A percentile compares a stretch with the other conserved stretches of the same genome.
phyloP scores from a whole-genome alignment of 768 basidiomycete species.

The Tulasnella sp. region DNA sequence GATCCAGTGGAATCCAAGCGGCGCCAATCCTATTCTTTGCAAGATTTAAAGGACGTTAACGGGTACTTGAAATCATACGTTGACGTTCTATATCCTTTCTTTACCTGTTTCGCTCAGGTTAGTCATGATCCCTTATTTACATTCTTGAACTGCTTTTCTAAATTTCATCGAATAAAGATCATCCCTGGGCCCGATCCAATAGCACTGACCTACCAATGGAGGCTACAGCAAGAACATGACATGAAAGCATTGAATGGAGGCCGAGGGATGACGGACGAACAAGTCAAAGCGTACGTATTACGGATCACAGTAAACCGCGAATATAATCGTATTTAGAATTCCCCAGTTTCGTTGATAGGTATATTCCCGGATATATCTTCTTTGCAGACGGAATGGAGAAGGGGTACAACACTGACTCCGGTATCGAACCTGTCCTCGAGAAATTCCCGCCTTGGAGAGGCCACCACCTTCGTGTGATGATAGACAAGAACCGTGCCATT shows the following conservation, averaged over 20 bases:
- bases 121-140: slow-evolving; percentile 23
- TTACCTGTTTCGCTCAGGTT: slow-evolving; percentile 78
- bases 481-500: background rate
- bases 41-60: slow-evolving; percentile 63
- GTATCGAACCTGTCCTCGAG: background rate
- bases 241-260: slow-evolving; percentile 87
- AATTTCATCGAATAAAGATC: slow-evolving; percentile 19
- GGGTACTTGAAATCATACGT: slow-evolving; percentile 54
- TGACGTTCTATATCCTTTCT: slow-evolving; percentile 58
- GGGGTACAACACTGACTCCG: background rate
- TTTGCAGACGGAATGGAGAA: slow-evolving; percentile 57
- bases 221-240: slow-evolving; percentile 80
- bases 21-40: slow-evolving; percentile 36
- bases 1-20: slow-evolving; percentile 32
- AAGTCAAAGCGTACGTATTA: slow-evolving; percentile 53
- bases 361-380: slow-evolving; percentile 91
- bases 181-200: slow-evolving; percentile 36
- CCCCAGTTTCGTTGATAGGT: slow-evolving; percentile 79
- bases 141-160: background rate
- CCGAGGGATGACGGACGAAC: slow-evolving; percentile 77
- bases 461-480: background rate
- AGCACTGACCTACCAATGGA: slow-evolving; percentile 76
- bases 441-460: slow-evolving; percentile 19
- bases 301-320: background rate
- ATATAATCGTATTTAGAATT: slow-evolving; percentile 15